These are phyloP conservation scores for Populus deltoides DNA, from an alignment of 345 rosid species.

Conservation along the genomic window DNA sequence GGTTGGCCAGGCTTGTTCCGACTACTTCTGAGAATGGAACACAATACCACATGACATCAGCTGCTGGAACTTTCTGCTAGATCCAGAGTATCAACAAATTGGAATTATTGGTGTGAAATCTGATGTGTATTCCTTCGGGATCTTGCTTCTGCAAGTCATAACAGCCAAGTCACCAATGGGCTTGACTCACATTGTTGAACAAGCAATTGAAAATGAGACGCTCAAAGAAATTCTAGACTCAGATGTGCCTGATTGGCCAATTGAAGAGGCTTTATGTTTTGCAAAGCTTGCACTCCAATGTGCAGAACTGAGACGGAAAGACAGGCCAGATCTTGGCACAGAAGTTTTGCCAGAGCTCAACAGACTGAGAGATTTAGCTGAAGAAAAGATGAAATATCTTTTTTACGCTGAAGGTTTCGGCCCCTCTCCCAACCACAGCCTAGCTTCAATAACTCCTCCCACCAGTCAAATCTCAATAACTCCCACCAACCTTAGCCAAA, in stretches of 20 bases:
- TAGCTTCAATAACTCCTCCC: conserved; percentile 16
- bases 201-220: conserved; percentile 52
- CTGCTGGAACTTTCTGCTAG: conserved; percentile 96
- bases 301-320: conserved; percentile 77
- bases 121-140: conserved; percentile 81
- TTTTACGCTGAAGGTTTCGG: conserved; percentile 20
- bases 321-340: conserved; percentile 83
- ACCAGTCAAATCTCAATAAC: too few species aligned
- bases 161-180: conserved; percentile 79
- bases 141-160: conserved; percentile 73
- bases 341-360: conserved; percentile 63
- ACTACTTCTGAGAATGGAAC: conserved; percentile 71
- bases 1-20: conserved; percentile 82
- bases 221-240: conserved; percentile 65
- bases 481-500: too few species aligned
- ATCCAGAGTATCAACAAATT: conserved; percentile 94
- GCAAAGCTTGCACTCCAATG: conserved; percentile 66
- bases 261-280: conserved; percentile 52
- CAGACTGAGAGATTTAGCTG: conserved; percentile 56
- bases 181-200: conserved; percentile 50
- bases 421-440: conserved; percentile 35
- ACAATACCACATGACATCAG: conserved; percentile 62
- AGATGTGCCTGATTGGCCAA: conserved; percentile 70
- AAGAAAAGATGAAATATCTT: conserved; percentile 40
- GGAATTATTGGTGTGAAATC: conserved; percentile 92